Conservation (phyloP, 2,329 filamentous ascomycete species). For the Lasiodiplodia theobromae region DNA sequence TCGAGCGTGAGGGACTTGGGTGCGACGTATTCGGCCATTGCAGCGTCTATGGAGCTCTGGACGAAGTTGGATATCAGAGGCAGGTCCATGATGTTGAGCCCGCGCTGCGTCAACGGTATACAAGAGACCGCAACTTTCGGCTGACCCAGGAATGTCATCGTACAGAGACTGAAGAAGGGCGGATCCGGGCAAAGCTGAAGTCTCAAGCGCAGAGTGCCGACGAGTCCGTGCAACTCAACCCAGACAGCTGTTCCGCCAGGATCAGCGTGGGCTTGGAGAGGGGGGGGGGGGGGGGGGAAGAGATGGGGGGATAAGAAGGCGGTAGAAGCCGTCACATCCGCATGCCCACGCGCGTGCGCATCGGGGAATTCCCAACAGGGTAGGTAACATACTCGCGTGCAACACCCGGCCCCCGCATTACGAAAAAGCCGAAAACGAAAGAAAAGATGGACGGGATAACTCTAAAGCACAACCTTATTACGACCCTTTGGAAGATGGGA, state of each 20-base stretch:
- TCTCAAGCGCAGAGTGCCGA: conserved; percentile 73
- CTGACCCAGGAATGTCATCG: conserved; percentile 76
- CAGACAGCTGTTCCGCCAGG: conserved; percentile 61
- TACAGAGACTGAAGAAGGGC: conserved; percentile 78
- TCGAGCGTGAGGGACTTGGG: conserved; percentile 77
- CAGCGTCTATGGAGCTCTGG: conserved; percentile 75
- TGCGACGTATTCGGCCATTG: conserved; percentile 77
- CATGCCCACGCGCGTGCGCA: neutral
- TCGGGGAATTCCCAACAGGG: neutral
- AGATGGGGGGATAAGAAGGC: neutral
- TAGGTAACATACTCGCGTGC: neutral
- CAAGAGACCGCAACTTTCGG: conserved; percentile 76
- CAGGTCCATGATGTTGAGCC: conserved; percentile 76
- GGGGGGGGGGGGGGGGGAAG: too few species aligned
- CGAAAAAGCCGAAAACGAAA: neutral
- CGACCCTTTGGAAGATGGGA: neutral
- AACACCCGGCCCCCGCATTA: neutral
- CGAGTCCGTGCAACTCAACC: conserved; percentile 75
- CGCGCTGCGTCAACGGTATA: conserved; percentile 72
- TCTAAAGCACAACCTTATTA: neutral
- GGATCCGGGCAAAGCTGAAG: conserved; percentile 78
- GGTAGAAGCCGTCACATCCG: too few species aligned
- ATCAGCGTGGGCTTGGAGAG: neutral
- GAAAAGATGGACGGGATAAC: neutral
- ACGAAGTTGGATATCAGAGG: conserved; percentile 78